These are phyloP conservation scores for Blastosporella zonata DNA, from an alignment of 1,284 basidiomycete species.

Conservation along the genomic window DNA sequence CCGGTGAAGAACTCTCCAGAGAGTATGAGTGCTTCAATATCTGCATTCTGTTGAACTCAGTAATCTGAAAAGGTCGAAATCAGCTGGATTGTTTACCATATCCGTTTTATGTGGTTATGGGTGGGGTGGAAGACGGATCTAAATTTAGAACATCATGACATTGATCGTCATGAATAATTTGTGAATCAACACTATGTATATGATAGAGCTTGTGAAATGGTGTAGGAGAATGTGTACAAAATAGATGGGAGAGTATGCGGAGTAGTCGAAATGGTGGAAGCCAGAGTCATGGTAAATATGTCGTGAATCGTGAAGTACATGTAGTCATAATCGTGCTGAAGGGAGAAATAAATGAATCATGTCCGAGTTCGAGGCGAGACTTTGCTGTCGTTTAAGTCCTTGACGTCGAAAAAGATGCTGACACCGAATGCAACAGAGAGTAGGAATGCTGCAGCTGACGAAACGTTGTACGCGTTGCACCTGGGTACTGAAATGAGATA, in stretches of 20 bases:
- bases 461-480: conserved; percentile 70
- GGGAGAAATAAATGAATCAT: conserved; percentile 7
- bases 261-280: background rate
- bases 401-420: conserved; percentile 61
- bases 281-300: conserved; percentile 3
- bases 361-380: conserved; percentile 41
- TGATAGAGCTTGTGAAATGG: too few species aligned
- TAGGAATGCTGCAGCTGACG: conserved; percentile 57
- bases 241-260: background rate
- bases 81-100: background rate
- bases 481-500: conserved; percentile 30
- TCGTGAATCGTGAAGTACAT: conserved; percentile 6
- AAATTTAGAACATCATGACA: conserved; percentile 12
- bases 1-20: conserved; percentile 74
- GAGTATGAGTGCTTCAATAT: conserved; percentile 74
- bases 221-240: background rate
- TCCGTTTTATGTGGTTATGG: background rate
- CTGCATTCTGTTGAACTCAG: conserved; percentile 35
- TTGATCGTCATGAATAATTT: too few species aligned
- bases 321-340: background rate
- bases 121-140: conserved; percentile 1
- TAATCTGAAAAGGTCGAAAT: background rate
- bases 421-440: conserved; percentile 52
- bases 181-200: too few species aligned
- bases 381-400: conserved; percentile 60